Evolutionary conservation across 2,329 filamentous ascomycete species (phyloP), one percentile per base, ranked within the genome.

Genomic region (Botrytis cinerea): DNA sequence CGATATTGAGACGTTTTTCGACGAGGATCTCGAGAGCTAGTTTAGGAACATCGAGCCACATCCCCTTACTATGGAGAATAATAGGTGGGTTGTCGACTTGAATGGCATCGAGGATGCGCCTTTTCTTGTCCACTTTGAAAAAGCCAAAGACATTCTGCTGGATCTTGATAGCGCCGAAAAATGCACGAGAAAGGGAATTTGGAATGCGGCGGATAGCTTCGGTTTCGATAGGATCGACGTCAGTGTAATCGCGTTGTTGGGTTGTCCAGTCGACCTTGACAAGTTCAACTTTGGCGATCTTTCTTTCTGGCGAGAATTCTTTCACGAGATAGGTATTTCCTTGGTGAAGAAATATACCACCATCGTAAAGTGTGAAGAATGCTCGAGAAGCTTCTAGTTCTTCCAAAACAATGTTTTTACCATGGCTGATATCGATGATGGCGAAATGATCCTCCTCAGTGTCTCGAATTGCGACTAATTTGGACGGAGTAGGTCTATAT

Each of bases 221-320:
- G 0, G 94, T 98, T 82, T 97, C 95, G 45, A 97, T 88, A 0
- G 96, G 94, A 81, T 98, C 96, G 73, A 98, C 92, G 80, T 98
- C 95, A 0, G 95, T 98, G 81, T 89, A 98, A 82, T 98, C 95
- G 62, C 96, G 90, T 81, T 98, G 95, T 80, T 92, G 90, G 0
- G 96, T 99, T 1, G 91, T 97, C 95, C 95, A 99, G 80, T 98
- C 94, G 43, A 98, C 95, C 76, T 93, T 92, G 68, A 98, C 95
- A 74, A 89, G 89, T 82, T 96, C 92, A 6, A 99, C 96, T 77
- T 92, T 92, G 7, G 96, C 96, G 77, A 98, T 91, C 79, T 91
- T 91, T 75, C 88, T 88, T 48, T 96, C 93, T 1, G 93, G 91
- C 75, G 89, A 89, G 79, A 98, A 95, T 78, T 98, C 94, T 78